A percentile compares a stretch with the other conserved stretches of the same genome.
Conservation (phyloP, 2,329 filamentous ascomycete species). For the Fusarium sp. region DNA sequence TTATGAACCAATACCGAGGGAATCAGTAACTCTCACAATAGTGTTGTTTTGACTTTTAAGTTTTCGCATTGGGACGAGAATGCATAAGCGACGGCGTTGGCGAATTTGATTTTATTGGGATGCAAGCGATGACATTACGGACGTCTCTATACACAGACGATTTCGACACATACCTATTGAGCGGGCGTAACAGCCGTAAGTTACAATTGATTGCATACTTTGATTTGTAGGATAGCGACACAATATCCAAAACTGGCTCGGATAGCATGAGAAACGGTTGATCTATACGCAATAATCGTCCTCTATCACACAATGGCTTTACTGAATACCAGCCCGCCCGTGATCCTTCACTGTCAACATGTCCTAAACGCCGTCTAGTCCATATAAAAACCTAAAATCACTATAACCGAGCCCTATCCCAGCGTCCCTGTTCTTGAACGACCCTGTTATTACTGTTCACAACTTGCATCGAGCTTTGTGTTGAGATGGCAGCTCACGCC, state of each 20-base stretch:
- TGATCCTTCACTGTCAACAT: constrained; percentile 7
- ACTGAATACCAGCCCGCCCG: neutral
- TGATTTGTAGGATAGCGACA: constrained; percentile 27
- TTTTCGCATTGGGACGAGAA: constrained; percentile 23
- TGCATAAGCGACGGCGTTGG: constrained; percentile 51
- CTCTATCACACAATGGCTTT: constrained; percentile 15
- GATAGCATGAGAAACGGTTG: constrained; percentile 5
- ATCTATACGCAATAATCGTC: constrained; percentile 1
- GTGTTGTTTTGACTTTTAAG: constrained; percentile 25
- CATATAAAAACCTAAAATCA: neutral
- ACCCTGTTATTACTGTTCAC: constrained; percentile 4
- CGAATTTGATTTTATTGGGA: constrained; percentile 15
- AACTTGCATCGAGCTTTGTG: constrained; percentile 9
- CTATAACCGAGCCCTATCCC: constrained; percentile 1
- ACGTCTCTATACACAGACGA: neutral
- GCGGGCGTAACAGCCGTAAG: constrained; percentile 14
- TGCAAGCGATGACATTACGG: constrained; percentile 33
- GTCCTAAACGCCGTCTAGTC: constrained; percentile 44
- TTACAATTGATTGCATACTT: constrained; percentile 15
- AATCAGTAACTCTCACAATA: constrained; percentile 39
- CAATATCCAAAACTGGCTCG: constrained; percentile 42
- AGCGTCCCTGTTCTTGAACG: neutral
- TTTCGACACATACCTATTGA: neutral
- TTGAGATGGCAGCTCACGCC: neutral
- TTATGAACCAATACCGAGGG: constrained; percentile 72